phyloP scores from a whole-genome alignment of 768 basidiomycete genomes.

The Gelatoporia subvermispora region DNA sequence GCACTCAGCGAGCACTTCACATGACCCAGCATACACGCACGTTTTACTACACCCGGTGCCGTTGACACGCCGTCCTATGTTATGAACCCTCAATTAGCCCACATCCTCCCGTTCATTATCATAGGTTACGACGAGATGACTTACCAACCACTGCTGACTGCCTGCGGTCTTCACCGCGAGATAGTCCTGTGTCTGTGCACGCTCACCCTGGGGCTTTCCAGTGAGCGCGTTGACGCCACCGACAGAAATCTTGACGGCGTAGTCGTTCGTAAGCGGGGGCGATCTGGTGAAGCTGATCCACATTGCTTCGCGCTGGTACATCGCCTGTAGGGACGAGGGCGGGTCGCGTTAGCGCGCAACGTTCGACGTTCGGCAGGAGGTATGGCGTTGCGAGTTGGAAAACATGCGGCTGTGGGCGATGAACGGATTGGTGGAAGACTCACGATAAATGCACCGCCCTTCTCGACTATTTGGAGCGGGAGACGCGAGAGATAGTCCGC shows the following conservation, averaged over 20 bases:
- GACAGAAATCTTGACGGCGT: slow-evolving; percentile 25
- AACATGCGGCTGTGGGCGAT: too few relatives aligned
- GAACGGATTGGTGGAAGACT: not conserved
- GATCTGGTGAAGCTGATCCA: slow-evolving; percentile 21
- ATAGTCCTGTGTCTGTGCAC: slow-evolving; percentile 22
- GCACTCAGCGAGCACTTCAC: not conserved
- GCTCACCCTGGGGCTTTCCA: slow-evolving; percentile 13
- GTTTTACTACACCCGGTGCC: slow-evolving; percentile 18
- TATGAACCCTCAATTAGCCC: not conserved
- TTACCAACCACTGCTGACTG: slow-evolving; percentile 15
- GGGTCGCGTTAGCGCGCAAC: too few relatives aligned
- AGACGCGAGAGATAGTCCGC: slow-evolving; percentile 10
- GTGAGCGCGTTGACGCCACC: slow-evolving; percentile 27
- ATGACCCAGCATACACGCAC: slow-evolving; percentile 10
- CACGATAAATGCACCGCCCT: slow-evolving; percentile 25
- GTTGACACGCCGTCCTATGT: slow-evolving; percentile 22
- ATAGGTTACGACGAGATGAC: not conserved
- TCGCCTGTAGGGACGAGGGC: slow-evolving; percentile 10
- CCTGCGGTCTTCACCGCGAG: slow-evolving; percentile 7
- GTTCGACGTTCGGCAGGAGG: too few relatives aligned
- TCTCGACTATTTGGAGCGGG: slow-evolving; percentile 14
- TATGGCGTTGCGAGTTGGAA: too few relatives aligned
- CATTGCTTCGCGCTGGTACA: slow-evolving; percentile 28
- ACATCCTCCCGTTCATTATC: not conserved
- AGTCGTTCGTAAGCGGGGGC: not conserved